Conservation (phyloP, 257 asterid genomes). For the Nicotiana tabacum region DNA sequence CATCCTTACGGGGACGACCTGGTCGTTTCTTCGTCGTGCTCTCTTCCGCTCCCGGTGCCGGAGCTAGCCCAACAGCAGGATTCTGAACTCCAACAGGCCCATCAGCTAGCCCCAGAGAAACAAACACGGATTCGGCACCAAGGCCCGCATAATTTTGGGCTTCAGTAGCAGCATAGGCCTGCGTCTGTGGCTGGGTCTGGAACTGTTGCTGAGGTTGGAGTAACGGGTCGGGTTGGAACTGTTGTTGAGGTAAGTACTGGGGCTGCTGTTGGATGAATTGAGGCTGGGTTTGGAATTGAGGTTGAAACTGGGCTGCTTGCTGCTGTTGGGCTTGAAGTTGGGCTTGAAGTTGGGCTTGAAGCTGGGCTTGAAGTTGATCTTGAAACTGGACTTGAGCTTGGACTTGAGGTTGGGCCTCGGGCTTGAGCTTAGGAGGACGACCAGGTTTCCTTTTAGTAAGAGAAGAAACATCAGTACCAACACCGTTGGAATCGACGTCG, state of each 20-base stretch:
- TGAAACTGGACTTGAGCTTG: background rate
- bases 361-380: background rate
- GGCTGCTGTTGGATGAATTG: background rate
- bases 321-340: background rate
- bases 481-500: background rate
- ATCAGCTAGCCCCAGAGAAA: conserved; percentile 37
- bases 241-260: background rate
- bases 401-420: conserved; percentile 19
- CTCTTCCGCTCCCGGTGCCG: background rate
- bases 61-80: background rate
- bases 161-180: conserved; percentile 5
- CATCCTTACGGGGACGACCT: conserved; percentile 64
- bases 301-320: background rate
- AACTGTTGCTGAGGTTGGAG: conserved; percentile 8
- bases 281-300: background rate
- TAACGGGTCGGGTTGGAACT: background rate
- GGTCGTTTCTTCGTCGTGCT: conserved; percentile 34
- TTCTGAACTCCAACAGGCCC: conserved; percentile 30
- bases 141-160: conserved; percentile 11
- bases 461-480: conserved; percentile 9
- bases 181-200: background rate
- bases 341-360: background rate
- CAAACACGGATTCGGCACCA: conserved; percentile 27
- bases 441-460: conserved; percentile 54
- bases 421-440: conserved; percentile 66